Base-by-base conservation (phyloP, 2,329 filamentous ascomycete genomes). In the Colletotrichum camelliae region DNA sequence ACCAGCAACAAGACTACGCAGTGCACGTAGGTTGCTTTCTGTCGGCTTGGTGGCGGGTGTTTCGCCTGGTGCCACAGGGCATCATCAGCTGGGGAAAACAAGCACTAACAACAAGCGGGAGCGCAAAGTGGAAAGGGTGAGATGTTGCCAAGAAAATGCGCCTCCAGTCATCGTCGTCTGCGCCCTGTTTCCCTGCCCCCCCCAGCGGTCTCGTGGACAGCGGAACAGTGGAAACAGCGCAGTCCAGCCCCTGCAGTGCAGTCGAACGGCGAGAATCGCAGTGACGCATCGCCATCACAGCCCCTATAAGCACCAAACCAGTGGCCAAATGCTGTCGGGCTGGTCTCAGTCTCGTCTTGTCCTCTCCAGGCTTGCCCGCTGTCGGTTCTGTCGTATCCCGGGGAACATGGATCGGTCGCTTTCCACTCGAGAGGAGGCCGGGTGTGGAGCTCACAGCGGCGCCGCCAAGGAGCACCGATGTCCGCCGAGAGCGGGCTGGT, bases 401-500 rank as follows among this genome's bases (percentile, higher is more conserved):
- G 43, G 43, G 43, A 52, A 2, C 43, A 52, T 52, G n/a, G 43
- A 52, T 52, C n/a, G 43, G 43, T 52, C 43, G n/a, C 43, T 52
- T n/a, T 52, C 43, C 43, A 52, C 43, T 21, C n/a, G 43, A 18
- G 29, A 57, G 52, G 31, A n/a, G 72, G 33, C 72, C 72, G 69
- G 62, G 60, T 71, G 73, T 72, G 73, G 73, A 48, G 64, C 72
- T 29, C 10, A 37, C 74, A 75, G 69, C 74, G 74, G 64, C 70
- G 74, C 74, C 70, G 74, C 74, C 70, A 76, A 76, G 74, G 48
- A 69, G 27, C 70, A 72, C 74, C 58, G 70, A 65, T 69, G 70
- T 61, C 74, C 74, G 70, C 70, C 74, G 64, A 76, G 70, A 73
- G 74, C 70, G 74, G 74, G 58, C 70, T 58, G 64, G 70, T 74